Percentiles rank a stretch among this genome's conserved stretches.
Conservation (phyloP, 257 asterid species). For the Datura wrightii region DNA sequence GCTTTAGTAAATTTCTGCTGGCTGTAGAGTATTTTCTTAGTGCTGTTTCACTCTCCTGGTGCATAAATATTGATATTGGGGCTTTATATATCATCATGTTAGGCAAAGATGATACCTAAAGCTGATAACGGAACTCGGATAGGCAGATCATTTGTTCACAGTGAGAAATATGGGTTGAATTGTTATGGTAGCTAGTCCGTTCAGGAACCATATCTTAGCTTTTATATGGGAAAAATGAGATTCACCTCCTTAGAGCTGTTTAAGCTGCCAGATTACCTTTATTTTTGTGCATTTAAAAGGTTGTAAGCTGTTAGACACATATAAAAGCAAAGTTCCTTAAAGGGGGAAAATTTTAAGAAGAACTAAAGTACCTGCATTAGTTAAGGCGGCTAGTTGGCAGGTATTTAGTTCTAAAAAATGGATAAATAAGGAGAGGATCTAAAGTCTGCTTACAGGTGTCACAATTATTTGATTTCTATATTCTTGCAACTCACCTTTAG, state of each 20-base stretch:
- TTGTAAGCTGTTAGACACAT: background rate
- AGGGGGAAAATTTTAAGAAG: background rate
- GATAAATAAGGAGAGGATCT: background rate
- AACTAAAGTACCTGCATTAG: background rate
- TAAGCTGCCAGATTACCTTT: background rate
- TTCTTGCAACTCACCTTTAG: background rate
- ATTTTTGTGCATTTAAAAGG: background rate
- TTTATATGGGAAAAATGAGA: background rate
- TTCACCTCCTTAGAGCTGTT: background rate
- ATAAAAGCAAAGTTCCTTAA: background rate
- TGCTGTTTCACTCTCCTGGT: constrained; percentile 3
- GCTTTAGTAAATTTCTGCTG: background rate
- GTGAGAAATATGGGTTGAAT: background rate
- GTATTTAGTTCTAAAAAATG: background rate
- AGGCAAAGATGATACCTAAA: background rate
- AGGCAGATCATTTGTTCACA: background rate
- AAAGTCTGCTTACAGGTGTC: background rate
- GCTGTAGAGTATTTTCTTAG: constrained; percentile 7
- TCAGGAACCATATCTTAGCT: constrained; percentile 22
- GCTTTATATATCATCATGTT: background rate
- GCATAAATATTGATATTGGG: constrained; percentile 8
- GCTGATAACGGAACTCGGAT: background rate
- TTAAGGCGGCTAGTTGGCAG: background rate
- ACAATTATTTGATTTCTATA: background rate
- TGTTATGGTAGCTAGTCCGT: background rate